Base-by-base conservation (phyloP, 768 basidiomycete genomes). In the Pisolithus albus region DNA sequence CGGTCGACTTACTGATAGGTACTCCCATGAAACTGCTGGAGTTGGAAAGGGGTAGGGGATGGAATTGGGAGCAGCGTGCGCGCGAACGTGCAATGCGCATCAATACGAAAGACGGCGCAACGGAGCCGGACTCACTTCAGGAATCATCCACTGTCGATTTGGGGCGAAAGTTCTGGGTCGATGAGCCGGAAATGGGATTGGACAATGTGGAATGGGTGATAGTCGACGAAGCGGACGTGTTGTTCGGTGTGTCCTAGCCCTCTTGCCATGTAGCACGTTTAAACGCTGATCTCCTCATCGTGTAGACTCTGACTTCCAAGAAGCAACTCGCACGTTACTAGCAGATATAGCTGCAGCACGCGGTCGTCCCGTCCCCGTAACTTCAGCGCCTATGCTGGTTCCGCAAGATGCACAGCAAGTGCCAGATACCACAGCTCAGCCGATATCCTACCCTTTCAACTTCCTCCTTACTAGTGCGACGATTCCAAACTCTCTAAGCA, bases 151-250 rank as follows among this genome's bases (percentile, higher is more conserved):
- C 39, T 5, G 52, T 57, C 24, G 60, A 64, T 49, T 23, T 46
- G 19, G 47, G 30, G 38, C 62, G 62, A 19, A 64, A 65, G 66
- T 78, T 56, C 54, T 73, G 66, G 74, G 75, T 58, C 58, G 74
- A 74, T 19, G 70, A 75, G 43, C 75, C 80, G 5, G 75, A 83
- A 60, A 76, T 89, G 69, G 76, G 82, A 2, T 67, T 92, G 21
- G 76, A 75, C 47, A 77, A 81, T 46, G 72, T 94, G 1, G 90
- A 95, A 60, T 95, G 91, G 91, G 84, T 95, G 6, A 75, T 94
- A 3, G 72, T 95, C 1, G 93, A 96, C 54, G 92, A 96, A 62
- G 92, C 93, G 0, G 93, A 95, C 63, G 81, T 96, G 46, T 72
- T 94, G 11, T 85, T 95, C 49, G 90, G 92, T 89, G 56, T 46